Conservation (phyloP, 257 asterid genomes). For the Solanum chiquidenum region DNA sequence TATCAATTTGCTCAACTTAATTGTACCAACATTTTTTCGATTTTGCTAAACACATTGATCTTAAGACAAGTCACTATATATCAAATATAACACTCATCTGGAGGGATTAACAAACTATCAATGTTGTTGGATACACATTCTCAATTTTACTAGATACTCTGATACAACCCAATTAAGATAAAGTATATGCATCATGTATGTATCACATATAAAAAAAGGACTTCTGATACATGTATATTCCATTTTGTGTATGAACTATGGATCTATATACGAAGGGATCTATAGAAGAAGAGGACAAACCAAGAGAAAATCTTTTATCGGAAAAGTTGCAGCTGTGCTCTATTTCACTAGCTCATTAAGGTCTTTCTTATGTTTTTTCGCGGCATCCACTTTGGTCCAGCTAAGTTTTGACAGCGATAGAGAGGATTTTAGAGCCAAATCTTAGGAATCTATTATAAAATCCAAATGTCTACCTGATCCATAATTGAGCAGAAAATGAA, state of each 20-base stretch:
- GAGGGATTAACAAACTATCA: not conserved
- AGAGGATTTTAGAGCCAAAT: not conserved
- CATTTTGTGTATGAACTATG: not conserved
- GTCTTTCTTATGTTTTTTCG: not conserved
- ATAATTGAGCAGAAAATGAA: not conserved
- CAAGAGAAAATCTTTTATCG: not conserved
- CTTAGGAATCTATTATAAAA: not conserved
- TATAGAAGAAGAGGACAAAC: not conserved
- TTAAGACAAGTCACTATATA: not conserved
- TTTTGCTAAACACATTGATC: not conserved
- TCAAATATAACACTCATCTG: not conserved
- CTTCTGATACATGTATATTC: not conserved
- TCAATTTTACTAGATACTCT: not conserved
- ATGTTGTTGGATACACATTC: not conserved
- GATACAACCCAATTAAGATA: not conserved
- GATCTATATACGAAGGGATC: not conserved
- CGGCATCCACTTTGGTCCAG: not conserved
- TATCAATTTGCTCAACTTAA: not conserved
- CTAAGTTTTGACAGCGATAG: not conserved
- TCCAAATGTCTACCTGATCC: not conserved
- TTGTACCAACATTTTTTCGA: not conserved
- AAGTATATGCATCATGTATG: not conserved
- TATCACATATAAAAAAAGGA: no score
- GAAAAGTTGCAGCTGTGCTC: not conserved
- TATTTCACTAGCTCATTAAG: not conserved